phyloP scores from a whole-genome alignment of 805 yeast species.

The Priceomyces castillae region DNA sequence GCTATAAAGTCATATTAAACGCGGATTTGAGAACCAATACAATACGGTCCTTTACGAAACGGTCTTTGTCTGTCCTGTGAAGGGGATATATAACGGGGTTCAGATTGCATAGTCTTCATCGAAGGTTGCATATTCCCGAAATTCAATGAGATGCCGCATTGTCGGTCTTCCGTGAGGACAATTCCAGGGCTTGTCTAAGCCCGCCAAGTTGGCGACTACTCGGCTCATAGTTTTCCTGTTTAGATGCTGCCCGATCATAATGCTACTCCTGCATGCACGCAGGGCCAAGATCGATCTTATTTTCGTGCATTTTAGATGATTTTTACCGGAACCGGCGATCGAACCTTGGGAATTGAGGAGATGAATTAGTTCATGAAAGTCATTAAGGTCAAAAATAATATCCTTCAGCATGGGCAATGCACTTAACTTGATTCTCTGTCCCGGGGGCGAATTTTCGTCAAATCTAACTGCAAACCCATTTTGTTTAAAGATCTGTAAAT shows the following conservation, averaged over 20 bases:
- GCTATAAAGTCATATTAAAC: too few relatives aligned
- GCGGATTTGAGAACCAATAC: too few relatives aligned
- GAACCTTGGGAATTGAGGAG: slow-evolving; percentile 38
- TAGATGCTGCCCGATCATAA: slow-evolving; percentile 87
- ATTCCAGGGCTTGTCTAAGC: slow-evolving; percentile 90
- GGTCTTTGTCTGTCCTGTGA: too few relatives aligned
- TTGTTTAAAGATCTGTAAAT: slow-evolving; percentile 51
- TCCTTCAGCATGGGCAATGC: slow-evolving; percentile 75
- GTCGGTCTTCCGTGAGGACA: slow-evolving; percentile 99
- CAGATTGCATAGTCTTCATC: slow-evolving; percentile 14
- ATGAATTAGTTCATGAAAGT: slow-evolving; percentile 76
- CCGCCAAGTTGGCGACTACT: slow-evolving; percentile 66
- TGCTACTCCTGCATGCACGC: slow-evolving; percentile 92
- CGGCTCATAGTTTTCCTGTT: slow-evolving; percentile 56
- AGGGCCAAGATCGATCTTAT: slow-evolving; percentile 83
- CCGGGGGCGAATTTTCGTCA: slow-evolving; percentile 52
- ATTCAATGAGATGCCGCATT: slow-evolving; percentile 79
- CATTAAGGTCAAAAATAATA: slow-evolving; percentile 61
- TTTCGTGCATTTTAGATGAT: slow-evolving; percentile 62
- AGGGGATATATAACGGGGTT: too few relatives aligned
- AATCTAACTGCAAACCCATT: slow-evolving; percentile 75
- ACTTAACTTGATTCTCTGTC: slow-evolving; percentile 50
- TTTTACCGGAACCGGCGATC: slow-evolving; percentile 13
- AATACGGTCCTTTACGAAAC: too few relatives aligned
- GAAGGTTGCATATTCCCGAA: slow-evolving; percentile 24